Base-by-base conservation (phyloP, 2,329 filamentous ascomycete genomes). In the Xylariaceae sp. region DNA sequence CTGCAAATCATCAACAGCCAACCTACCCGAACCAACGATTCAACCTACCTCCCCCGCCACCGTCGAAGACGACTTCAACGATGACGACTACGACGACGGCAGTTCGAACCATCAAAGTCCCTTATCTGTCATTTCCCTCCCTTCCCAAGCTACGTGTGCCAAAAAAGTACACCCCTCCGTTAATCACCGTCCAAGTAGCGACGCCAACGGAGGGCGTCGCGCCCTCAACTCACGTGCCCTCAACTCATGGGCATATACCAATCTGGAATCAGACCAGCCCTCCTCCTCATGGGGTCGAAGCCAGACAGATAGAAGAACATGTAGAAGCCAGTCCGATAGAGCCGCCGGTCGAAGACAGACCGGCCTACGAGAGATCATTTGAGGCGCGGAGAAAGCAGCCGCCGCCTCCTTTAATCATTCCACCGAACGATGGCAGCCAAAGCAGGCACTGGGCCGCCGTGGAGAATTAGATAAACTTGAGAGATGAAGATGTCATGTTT, bases 81-180 rank as follows among this genome's bases (percentile, higher is more conserved):
- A 23, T 23, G 23, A 23, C 23, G 23, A 23, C 23, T 23, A 23
- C 23, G 23, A 23, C 23, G 3, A 23, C 23, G 23, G 23, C 23
- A 23, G 23, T 23, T 2, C 68, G 66, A 0, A 66, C 64, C 17
- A 23, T 66, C 1, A 72, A 64, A 37, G 69, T 76, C 0, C 74
- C 76, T 0, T 71, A 71, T 0, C 66, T 80, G 6, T 53, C 65
- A 0, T 67, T 77, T 1, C 75, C 77, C 0, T 75, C 76, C 0
- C 62, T 78, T 0, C 70, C 70, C 1, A 75, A 74, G 23, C 67
- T 78, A 0, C 68, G 72, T 0, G 66, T 76, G 9, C 75, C 78
- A 0, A 79, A 75, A 65, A 75, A 75, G 63, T 76, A 78, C 64
- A 60, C 67, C 0, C 76, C 78, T 1, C 77, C 76, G 0, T 63